Evolutionary conservation across 2,329 filamentous ascomycete genomes (phyloP).

Genomic region (Coniosporium tulheliwenetii): DNA sequence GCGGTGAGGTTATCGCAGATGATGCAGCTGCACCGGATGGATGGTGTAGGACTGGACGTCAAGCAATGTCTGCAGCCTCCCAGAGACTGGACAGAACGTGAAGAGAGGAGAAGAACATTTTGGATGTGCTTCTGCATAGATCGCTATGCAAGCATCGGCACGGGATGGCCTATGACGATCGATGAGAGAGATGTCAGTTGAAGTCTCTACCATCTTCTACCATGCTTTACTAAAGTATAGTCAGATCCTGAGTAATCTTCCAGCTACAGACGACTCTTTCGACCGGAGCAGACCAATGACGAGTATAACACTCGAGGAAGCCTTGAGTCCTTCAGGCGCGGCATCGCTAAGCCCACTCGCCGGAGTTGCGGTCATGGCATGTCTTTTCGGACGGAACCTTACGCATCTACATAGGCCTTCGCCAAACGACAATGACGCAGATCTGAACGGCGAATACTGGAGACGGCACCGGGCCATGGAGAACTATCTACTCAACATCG

Average conservation of each 20-base stretch:
- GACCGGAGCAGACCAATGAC: conserved; percentile 61
- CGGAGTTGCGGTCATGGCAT: conserved; percentile 71
- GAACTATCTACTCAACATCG: conserved; percentile 76
- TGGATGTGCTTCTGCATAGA: conserved; percentile 91
- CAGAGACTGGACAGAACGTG: conserved; percentile 84
- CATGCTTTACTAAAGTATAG: not conserved
- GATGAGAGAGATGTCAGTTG: conserved; percentile 64
- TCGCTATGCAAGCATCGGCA: conserved; percentile 87
- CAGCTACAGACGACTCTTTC: conserved; percentile 71
- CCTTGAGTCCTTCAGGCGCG: conserved; percentile 56
- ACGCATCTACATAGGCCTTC: conserved; percentile 81
- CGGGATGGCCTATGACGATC: conserved; percentile 90
- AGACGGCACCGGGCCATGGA: conserved; percentile 81
- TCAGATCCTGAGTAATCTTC: conserved; percentile 67
- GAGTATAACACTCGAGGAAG: conserved; percentile 53
- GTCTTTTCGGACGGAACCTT: conserved; percentile 79
- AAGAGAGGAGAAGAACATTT: conserved; percentile 82
- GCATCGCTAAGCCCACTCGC: conserved; percentile 62
- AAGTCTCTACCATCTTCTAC: not conserved
- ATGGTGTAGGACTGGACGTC: conserved; percentile 69
- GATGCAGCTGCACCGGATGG: conserved; percentile 81
- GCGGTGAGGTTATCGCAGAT: conserved; percentile 73
- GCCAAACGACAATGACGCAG: conserved; percentile 63
- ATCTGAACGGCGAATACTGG: conserved; percentile 92
- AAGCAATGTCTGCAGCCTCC: conserved; percentile 81